Conservation (phyloP, 2,329 filamentous ascomycete genomes). For the Beauveria brongniartii region DNA sequence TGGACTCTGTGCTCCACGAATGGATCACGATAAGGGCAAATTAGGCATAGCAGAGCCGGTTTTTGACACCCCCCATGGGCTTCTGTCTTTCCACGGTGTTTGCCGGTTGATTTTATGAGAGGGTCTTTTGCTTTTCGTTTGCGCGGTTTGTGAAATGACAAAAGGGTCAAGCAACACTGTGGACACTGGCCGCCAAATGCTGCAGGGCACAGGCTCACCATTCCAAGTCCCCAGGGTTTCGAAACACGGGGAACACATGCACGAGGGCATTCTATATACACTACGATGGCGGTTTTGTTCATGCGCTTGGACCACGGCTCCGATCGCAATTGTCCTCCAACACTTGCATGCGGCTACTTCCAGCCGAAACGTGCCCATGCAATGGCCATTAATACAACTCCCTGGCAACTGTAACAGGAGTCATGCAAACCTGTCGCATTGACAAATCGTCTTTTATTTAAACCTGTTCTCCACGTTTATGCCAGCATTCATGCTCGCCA, state of each 20-base stretch:
- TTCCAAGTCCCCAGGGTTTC: not conserved
- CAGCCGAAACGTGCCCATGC: conserved; percentile 7
- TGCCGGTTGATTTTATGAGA: not conserved
- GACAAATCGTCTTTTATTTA: not conserved
- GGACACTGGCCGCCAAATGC: not conserved
- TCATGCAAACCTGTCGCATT: not conserved
- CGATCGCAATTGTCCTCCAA: not conserved
- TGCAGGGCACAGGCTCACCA: not conserved
- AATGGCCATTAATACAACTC: not conserved
- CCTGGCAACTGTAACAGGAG: not conserved
- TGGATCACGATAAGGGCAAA: conserved; percentile 1
- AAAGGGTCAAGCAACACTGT: conserved; percentile 1
- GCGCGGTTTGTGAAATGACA: not conserved
- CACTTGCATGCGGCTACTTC: not conserved
- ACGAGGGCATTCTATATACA: not conserved
- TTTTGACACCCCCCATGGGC: not conserved
- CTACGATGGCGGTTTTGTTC: conserved; percentile 1
- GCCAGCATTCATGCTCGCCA: not conserved
- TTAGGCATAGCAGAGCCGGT: not conserved
- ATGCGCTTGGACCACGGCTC: conserved; percentile 5
- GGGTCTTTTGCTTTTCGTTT: not conserved
- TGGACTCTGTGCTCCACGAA: not conserved
- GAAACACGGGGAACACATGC: not conserved
- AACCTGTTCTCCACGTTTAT: not conserved
- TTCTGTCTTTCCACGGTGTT: not conserved